Evolutionary conservation across 768 basidiomycete species (phyloP).

Genomic region (Clavulina sp.): DNA sequence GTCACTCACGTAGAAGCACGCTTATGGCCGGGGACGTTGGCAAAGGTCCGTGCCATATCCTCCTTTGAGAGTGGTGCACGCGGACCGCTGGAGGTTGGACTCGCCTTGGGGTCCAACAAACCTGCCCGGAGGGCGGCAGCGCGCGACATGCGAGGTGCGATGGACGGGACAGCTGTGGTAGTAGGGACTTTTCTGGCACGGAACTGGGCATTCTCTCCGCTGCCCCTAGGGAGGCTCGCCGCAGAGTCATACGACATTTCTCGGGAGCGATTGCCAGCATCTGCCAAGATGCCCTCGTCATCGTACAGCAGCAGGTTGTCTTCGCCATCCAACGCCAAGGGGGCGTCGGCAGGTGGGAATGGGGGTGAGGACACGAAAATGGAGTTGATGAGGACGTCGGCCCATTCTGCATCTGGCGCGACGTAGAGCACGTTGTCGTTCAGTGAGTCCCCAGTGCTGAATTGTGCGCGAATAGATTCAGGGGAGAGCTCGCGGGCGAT

Average conservation of each 20-base stretch:
- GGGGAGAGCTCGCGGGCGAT: constrained; percentile 37
- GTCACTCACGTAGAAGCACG: constrained; percentile 3
- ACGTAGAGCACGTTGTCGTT: constrained; percentile 55
- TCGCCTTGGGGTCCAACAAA: background rate
- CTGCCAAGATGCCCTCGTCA: background rate
- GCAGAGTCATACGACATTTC: background rate
- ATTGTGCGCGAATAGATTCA: constrained; percentile 53
- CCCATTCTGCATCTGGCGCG: constrained; percentile 43
- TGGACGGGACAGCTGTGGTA: constrained; percentile 24
- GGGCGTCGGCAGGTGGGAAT: constrained; percentile 51
- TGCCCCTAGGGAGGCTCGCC: background rate
- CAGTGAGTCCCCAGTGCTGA: constrained; percentile 35
- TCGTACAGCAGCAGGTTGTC: too few relatives aligned
- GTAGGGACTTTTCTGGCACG: constrained; percentile 50
- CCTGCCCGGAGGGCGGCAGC: constrained; percentile 13
- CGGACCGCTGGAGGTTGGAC: background rate
- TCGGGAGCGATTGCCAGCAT: background rate
- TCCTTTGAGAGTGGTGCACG: constrained; percentile 6
- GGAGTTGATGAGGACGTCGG: constrained; percentile 60
- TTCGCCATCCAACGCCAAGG: constrained; percentile 25
- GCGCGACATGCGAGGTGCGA: constrained; percentile 10
- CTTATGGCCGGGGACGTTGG: constrained; percentile 11
- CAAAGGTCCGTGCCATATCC: constrained; percentile 8
- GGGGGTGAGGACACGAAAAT: constrained; percentile 74
- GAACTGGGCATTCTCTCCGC: constrained; percentile 24